A percentile compares a stretch with the other conserved stretches of the same genome.
Evolutionary conservation across 164 flowering plant species (phyloP).

Genomic region (Magnolia kwangsiensis): DNA sequence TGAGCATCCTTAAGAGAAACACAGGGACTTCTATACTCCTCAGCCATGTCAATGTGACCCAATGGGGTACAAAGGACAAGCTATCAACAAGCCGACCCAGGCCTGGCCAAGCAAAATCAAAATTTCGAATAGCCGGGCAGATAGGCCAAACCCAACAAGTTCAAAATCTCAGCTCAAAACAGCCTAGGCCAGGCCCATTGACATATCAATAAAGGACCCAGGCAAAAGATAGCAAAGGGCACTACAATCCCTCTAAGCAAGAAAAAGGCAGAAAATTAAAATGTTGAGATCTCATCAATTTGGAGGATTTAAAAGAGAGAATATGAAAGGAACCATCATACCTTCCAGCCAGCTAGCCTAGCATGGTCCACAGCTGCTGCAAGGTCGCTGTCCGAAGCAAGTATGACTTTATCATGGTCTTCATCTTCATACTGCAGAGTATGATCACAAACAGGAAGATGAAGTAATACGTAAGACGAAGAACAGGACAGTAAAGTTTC

Average conservation of each 20-base stretch:
- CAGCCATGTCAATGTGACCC: no score
- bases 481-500: not conserved
- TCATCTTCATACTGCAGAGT: constrained; percentile 88
- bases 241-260: no score
- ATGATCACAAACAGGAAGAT: not conserved
- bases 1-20: no score
- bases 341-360: constrained; percentile 87
- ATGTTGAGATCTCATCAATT: no score
- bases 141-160: no score
- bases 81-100: no score
- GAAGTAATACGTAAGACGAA: not conserved
- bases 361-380: constrained; percentile 94
- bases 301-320: not conserved
- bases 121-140: no score
- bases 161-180: not conserved
- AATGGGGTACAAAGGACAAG: no score
- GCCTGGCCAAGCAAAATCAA: no score
- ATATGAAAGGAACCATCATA: constrained; percentile 15
- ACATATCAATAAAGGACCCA: not conserved
- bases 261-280: no score
- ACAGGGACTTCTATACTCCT: no score
- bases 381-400: constrained; percentile 87
- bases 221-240: no score
- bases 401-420: constrained; percentile 85
- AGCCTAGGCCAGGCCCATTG: not conserved